phyloP scores from a whole-genome alignment of 2,329 filamentous ascomycete genomes.

The Sphaerostilbella broomeana region DNA sequence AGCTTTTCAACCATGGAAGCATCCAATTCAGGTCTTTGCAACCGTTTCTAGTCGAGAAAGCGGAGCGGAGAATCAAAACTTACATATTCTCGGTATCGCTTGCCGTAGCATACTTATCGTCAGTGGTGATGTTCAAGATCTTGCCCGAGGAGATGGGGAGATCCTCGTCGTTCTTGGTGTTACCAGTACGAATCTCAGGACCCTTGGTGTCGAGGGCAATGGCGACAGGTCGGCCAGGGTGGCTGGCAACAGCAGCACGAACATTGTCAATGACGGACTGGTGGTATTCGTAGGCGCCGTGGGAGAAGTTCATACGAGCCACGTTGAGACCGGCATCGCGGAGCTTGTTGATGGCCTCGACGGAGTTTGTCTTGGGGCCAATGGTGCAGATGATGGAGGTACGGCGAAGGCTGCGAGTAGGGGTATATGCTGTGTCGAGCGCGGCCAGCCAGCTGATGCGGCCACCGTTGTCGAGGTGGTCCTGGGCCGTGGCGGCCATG shows the following conservation, averaged over 20 bases:
- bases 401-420: constrained; percentile 84
- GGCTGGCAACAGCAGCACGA: constrained; percentile 71
- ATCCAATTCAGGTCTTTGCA: too few relatives aligned
- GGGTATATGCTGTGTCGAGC: constrained; percentile 84
- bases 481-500: constrained; percentile 64
- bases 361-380: constrained; percentile 97
- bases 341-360: constrained; percentile 93
- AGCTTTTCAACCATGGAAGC: not conserved
- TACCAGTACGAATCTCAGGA: constrained; percentile 55
- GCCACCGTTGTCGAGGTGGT: constrained; percentile 75
- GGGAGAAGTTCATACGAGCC: constrained; percentile 99
- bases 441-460: constrained; percentile 59
- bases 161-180: constrained; percentile 79
- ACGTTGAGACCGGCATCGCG: constrained; percentile 90
- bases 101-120: constrained; percentile 79
- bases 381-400: constrained; percentile 99
- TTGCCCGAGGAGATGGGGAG: constrained; percentile 77
- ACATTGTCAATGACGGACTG: constrained; percentile 97
- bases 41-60: too few relatives aligned
- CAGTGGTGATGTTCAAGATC: constrained; percentile 92
- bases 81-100: constrained; percentile 93
- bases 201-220: constrained; percentile 80
- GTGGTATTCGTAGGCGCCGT: constrained; percentile 77
- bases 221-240: constrained; percentile 80
- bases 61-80: too few relatives aligned